Evolutionary conservation across 2,329 filamentous ascomycete species (phyloP).

Genomic region (Orbilia quercus): DNA sequence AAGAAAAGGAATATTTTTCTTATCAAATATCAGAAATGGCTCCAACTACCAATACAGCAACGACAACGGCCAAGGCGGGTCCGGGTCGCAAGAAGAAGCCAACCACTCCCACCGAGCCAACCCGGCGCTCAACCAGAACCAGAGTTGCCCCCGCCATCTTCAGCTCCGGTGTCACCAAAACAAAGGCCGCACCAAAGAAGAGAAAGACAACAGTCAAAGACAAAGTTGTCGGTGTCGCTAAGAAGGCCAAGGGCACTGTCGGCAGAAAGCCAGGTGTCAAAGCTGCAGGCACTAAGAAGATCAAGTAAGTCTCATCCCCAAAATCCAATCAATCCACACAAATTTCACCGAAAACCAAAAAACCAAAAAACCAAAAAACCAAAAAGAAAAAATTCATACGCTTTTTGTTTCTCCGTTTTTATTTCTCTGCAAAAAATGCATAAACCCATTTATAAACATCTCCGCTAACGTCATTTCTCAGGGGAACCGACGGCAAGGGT

Average conservation of each 20-base stretch:
- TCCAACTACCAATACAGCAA: slow-evolving; percentile 25
- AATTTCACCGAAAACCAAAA: too few species aligned
- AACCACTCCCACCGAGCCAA: slow-evolving; percentile 34
- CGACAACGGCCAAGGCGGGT: slow-evolving; percentile 28
- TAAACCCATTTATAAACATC: neutral
- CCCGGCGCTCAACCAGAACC: slow-evolving; percentile 43
- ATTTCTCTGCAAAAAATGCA: slow-evolving; percentile 14
- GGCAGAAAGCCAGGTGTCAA: slow-evolving; percentile 46
- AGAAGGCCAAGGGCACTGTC: slow-evolving; percentile 37
- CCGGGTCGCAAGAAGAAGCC: slow-evolving; percentile 50
- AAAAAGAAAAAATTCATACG: too few species aligned
- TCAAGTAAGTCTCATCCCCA: slow-evolving; percentile 46
- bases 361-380: too few species aligned
- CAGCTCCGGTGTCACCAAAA: slow-evolving; percentile 40
- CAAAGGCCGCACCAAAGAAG: slow-evolving; percentile 44
- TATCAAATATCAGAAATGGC: slow-evolving; percentile 52
- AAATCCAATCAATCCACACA: too few species aligned
- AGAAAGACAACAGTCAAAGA: slow-evolving; percentile 39
- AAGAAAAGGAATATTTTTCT: slow-evolving; percentile 2
- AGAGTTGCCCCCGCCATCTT: slow-evolving; percentile 40
- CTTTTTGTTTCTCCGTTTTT: too few species aligned
- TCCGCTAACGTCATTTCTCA: slow-evolving; percentile 24
- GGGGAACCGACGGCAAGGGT: slow-evolving; percentile 36
- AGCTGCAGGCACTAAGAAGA: slow-evolving; percentile 38
- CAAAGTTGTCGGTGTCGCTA: slow-evolving; percentile 34